Evolutionary conservation across 305 asterid species (phyloP).

Genomic region (Fraxinus paxiana): DNA sequence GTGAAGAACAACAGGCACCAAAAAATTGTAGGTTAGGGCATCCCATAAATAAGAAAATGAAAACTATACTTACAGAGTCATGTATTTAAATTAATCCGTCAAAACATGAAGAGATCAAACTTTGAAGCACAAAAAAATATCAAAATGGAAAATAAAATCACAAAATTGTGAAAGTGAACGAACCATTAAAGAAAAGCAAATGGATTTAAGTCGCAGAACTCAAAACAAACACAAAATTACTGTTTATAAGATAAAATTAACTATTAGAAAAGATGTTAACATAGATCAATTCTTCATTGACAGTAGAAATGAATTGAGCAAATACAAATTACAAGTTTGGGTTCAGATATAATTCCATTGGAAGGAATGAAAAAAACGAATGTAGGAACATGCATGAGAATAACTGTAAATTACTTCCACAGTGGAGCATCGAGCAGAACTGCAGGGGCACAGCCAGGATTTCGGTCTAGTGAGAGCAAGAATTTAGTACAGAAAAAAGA

Average conservation of each 20-base stretch:
- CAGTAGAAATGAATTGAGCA: neutral
- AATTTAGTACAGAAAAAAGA: neutral
- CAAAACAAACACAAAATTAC: neutral
- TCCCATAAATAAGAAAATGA: neutral
- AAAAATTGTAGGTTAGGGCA: neutral
- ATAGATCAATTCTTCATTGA: neutral
- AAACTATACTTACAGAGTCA: neutral
- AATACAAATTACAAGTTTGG: neutral
- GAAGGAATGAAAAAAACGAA: constrained; percentile 5
- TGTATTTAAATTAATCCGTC: neutral
- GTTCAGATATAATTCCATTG: constrained; percentile 16
- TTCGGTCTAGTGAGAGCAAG: neutral
- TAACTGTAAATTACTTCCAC: neutral
- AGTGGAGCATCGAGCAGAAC: neutral
- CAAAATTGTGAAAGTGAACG: neutral
- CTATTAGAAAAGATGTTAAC: neutral
- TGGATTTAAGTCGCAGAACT: neutral
- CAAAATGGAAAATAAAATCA: neutral
- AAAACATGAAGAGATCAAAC: neutral
- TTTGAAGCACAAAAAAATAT: neutral
- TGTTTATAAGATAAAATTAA: neutral
- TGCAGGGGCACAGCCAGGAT: neutral
- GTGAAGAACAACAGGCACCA: neutral
- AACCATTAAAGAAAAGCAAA: neutral
- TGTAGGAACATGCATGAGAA: neutral